Base-by-base conservation (phyloP, 148 eudicot genomes). In the Gaultheria prostrata region DNA sequence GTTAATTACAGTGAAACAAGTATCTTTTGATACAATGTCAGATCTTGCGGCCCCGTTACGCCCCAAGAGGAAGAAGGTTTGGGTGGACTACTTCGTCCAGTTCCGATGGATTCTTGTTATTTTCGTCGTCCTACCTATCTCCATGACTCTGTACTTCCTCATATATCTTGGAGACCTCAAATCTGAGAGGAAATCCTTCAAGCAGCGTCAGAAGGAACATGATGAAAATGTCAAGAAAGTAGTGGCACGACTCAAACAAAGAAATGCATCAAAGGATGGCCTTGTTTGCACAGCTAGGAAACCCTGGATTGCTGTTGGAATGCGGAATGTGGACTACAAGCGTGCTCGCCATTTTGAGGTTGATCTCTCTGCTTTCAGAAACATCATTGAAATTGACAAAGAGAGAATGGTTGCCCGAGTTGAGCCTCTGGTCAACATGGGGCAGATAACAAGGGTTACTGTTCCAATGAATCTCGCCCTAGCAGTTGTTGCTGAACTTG, bases 361-460 rank as follows among this genome's bases (percentile, higher is more conserved):
- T 82, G 97, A 95, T 86, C 97, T 95, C 82, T 92, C 97, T 78
- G 95, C 88, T 76, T 95, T 93, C 74, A 84, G 98, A 50, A 92
- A 95, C 33, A 82, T 95, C 74, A 89, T 95, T 24, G 92, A 92
- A 72, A 89, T 95, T 54, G 93, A 95, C 85, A 82, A 77, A 83
- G 95, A 95, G 82, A 92, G 89, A 78, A 92, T 95, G 97, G 73
- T 92, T 14, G 97, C 97, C 70, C 88, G 85, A 84, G 92, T 89
- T 75, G 97, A 95, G 89, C 98, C 98, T 78, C 81, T 95, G 81
- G 98, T 95, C 83, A 95, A 95, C 78, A 95, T 95, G 98, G 98
- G 97, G 48, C 98, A 95, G 86, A 95, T 95, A 80, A 57, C 93
- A 73, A 85, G 97, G 86, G 94, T 84, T 39, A 93, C 98, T 24